Percentiles rank a stretch among this genome's conserved stretches.
Conservation (phyloP, 257 asterid genomes). For the Mitragyna speciosa region DNA sequence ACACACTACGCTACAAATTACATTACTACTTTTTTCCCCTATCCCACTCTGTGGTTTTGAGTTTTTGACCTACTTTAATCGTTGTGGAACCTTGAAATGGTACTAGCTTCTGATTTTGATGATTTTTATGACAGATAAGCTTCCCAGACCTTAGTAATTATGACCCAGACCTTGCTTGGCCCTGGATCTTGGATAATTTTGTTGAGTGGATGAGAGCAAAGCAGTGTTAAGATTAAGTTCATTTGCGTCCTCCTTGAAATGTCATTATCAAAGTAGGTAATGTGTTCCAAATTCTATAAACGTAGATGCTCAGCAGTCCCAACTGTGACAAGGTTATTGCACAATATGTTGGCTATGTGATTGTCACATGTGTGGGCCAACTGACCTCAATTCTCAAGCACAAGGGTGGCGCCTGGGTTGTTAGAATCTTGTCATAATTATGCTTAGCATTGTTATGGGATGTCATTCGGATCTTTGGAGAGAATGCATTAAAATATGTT, state of each 20-base stretch:
- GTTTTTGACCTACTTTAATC: neutral
- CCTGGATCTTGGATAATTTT: constrained; percentile 72
- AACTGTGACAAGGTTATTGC: constrained; percentile 1
- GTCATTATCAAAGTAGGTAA: neutral
- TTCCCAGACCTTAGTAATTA: constrained; percentile 74
- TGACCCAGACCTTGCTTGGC: constrained; percentile 72
- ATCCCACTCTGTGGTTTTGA: neutral
- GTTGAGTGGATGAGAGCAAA: constrained; percentile 65
- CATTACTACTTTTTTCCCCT: neutral
- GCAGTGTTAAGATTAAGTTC: constrained; percentile 19
- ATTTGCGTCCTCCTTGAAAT: neutral
- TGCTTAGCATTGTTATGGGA: neutral
- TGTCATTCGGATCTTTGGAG: neutral
- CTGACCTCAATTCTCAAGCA: constrained; percentile 4
- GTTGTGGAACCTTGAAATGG: neutral
- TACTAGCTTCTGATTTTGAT: constrained; percentile 6
- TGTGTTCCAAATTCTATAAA: neutral
- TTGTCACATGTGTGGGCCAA: constrained; percentile 8
- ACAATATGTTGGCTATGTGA: constrained; percentile 1
- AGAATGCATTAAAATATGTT: neutral
- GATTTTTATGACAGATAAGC: constrained; percentile 49
- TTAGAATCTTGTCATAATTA: constrained; percentile 6
- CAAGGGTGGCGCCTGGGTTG: neutral
- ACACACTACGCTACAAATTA: neutral
- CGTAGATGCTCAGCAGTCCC: constrained; percentile 12